A percentile compares a stretch with the other conserved stretches of the same genome.
These are phyloP conservation scores for Debaryomyces robertsiae DNA, from an alignment of 1,139 yeast species.

Conservation along the genomic window DNA sequence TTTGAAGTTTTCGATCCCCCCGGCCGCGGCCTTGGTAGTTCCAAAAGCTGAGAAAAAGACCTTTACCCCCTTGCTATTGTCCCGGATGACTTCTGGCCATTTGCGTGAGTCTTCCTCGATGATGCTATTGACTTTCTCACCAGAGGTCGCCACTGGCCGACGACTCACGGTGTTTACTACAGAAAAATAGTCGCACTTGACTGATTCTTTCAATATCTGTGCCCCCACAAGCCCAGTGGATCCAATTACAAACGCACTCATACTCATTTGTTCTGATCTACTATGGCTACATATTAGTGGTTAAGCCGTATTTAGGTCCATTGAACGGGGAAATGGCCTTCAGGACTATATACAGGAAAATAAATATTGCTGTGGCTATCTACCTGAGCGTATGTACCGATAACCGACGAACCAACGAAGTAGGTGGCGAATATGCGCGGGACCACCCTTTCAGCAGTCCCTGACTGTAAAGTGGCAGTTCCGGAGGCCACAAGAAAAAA, in stretches of 20 bases:
- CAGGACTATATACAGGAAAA: no score
- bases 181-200: conserved; percentile 28
- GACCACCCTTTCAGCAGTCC: no score
- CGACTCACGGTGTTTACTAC: conserved; percentile 51
- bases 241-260: conserved; percentile 48
- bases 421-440: no score
- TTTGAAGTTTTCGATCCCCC: conserved; percentile 61
- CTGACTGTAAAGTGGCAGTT: no score
- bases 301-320: no score
- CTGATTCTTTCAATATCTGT: conserved; percentile 43
- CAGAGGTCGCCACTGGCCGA: conserved; percentile 28
- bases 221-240: conserved; percentile 66
- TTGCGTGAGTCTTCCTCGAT: conserved; percentile 39
- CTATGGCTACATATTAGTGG: no score
- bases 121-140: conserved; percentile 29
- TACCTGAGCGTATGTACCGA: no score
- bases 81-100: conserved; percentile 40
- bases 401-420: no score
- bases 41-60: conserved; percentile 66
- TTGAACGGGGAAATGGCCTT: no score
- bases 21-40: conserved; percentile 73
- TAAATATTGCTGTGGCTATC: no score
- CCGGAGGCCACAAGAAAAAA: no score
- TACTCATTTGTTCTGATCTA: no score
- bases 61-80: conserved; percentile 20